phyloP scores from a whole-genome alignment of 768 basidiomycete species.

The Suillus weaverae region DNA sequence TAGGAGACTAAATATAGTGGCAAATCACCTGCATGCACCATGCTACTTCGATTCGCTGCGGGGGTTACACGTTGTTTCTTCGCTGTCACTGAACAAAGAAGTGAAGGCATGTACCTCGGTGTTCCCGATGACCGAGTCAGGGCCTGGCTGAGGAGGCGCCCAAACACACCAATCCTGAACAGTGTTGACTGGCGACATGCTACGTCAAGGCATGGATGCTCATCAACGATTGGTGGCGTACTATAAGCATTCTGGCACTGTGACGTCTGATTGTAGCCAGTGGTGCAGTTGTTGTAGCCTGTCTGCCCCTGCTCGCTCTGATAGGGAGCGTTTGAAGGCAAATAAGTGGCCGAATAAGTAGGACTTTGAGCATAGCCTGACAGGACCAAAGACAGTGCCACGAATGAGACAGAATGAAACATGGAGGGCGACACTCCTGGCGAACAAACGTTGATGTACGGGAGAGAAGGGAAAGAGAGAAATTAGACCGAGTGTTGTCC shows the following conservation, averaged over 20 bases:
- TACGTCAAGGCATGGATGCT: background rate
- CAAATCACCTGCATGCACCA: conserved; percentile 49
- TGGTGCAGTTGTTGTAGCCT: conserved; percentile 68
- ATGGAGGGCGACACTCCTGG: conserved; percentile 19
- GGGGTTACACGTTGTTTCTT: conserved; percentile 16
- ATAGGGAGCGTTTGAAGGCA: conserved; percentile 48
- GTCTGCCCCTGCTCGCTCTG: conserved; percentile 57
- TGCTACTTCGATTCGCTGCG: conserved; percentile 48
- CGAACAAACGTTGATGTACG: conserved; percentile 7
- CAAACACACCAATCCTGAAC: conserved; percentile 56
- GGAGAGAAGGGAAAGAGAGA: conserved; percentile 13
- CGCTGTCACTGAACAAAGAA: conserved; percentile 9
- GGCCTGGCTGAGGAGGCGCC: conserved; percentile 50
- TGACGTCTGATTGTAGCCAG: conserved; percentile 51
- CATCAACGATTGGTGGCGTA: conserved; percentile 28
- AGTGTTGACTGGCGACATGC: conserved; percentile 47
- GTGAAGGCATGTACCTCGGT: conserved; percentile 49
- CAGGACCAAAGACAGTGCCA: conserved; percentile 21
- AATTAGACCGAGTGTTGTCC: conserved; percentile 1
- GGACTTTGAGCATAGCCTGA: conserved; percentile 16
- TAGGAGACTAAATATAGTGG: background rate
- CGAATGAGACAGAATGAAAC: conserved; percentile 19
- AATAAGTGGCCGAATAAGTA: conserved; percentile 46
- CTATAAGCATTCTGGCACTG: conserved; percentile 68
- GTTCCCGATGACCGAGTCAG: conserved; percentile 55